Evolutionary conservation across 2,329 filamentous ascomycete species (phyloP).

Genomic region (Fusarium sp.): DNA sequence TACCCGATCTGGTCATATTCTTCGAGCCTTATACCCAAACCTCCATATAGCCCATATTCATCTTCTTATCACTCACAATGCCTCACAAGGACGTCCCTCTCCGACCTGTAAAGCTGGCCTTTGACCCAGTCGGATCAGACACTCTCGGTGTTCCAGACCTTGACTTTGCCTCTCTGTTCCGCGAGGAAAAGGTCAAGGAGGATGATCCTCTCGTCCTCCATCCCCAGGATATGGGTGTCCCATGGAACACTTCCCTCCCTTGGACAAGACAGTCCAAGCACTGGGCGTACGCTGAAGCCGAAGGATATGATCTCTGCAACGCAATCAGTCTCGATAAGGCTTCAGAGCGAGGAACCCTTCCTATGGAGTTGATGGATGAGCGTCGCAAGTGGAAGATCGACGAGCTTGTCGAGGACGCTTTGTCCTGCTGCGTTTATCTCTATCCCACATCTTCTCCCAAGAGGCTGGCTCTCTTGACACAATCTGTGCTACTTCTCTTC

Average conservation of each 20-base stretch:
- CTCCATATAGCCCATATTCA: background rate
- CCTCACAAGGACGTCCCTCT: constrained; percentile 22
- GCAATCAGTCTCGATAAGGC: constrained; percentile 21
- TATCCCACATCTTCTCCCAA: constrained; percentile 19
- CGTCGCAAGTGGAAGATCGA: constrained; percentile 24
- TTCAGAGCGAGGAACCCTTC: constrained; percentile 6
- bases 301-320: constrained; percentile 6
- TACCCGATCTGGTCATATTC: background rate
- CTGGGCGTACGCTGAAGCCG: constrained; percentile 8
- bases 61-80: background rate
- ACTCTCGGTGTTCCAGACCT: background rate
- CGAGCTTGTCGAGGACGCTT: constrained; percentile 23
- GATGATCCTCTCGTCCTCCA: constrained; percentile 10
- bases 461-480: constrained; percentile 17
- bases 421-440: constrained; percentile 20
- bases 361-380: constrained; percentile 20
- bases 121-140: constrained; percentile 7
- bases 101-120: constrained; percentile 9
- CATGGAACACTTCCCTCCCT: constrained; percentile 20
- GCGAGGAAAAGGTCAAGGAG: background rate
- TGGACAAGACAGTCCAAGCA: constrained; percentile 25
- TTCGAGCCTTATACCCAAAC: background rate
- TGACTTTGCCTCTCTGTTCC: constrained; percentile 19
- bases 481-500: constrained; percentile 17
- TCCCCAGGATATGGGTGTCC: constrained; percentile 2